Evolutionary conservation across 1,284 basidiomycete genomes (phyloP).

Genomic region (Cryptococcus sp.): DNA sequence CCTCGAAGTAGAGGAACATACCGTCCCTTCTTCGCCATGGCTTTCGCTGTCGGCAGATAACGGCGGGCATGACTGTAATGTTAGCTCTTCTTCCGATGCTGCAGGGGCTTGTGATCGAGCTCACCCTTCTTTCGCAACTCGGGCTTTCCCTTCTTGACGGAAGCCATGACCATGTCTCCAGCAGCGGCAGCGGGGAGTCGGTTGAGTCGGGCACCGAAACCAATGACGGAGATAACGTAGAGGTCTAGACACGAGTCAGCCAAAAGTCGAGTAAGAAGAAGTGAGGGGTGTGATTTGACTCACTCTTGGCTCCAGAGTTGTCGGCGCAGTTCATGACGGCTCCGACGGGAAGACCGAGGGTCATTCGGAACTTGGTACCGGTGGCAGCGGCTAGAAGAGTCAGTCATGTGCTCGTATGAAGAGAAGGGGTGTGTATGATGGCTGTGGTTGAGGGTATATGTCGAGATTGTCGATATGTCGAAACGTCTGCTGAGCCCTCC

Average conservation of each 20-base stretch:
- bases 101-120: slow-evolving; percentile 40
- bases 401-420: too few species aligned
- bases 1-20: slow-evolving; percentile 97
- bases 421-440: too few species aligned
- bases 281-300: slow-evolving; percentile 13
- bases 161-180: slow-evolving; percentile 98
- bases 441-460: too few species aligned
- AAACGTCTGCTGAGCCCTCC: too few species aligned
- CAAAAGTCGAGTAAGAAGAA: not conserved
- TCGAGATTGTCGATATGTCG: too few species aligned
- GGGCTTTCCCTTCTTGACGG: slow-evolving; percentile 99
- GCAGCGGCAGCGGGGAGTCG: slow-evolving; percentile 96
- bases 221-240: slow-evolving; percentile 52
- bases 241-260: slow-evolving; percentile 33
- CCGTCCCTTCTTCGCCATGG: slow-evolving; percentile 97
- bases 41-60: slow-evolving; percentile 97
- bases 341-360: slow-evolving; percentile 90
- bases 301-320: slow-evolving; percentile 95
- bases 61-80: slow-evolving; percentile 82
- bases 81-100: not conserved
- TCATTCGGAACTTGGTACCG: slow-evolving; percentile 97
- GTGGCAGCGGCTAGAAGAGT: slow-evolving; percentile 49
- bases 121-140: slow-evolving; percentile 99
- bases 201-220: slow-evolving; percentile 94
- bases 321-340: slow-evolving; percentile 99